Base-by-base conservation (phyloP, 2,329 filamentous ascomycete species). In the Fusarium sp. region DNA sequence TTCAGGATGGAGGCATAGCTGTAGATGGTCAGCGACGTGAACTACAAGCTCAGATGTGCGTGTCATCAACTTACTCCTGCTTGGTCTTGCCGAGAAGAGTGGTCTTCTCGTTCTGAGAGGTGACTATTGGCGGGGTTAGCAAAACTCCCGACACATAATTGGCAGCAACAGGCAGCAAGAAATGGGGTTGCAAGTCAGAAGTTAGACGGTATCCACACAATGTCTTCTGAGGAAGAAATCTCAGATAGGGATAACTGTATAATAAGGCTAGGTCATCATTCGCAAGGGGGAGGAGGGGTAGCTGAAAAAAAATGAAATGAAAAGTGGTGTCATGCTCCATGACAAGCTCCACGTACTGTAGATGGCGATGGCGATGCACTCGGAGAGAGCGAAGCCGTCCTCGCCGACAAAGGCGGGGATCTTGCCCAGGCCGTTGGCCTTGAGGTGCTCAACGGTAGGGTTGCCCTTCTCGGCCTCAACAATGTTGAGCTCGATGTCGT, bases 221-320 rank as follows among this genome's bases (percentile, higher is more conserved):
- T 85, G 80, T 39, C 60, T 79, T 67, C 77, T 71, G 58, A 62
- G 68, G 67, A 72, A 76, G 71, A 80, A 86, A 87, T 83, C 97
- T 98, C 94, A 97, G 96, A 94, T 94, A 98, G 96, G 96, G 95
- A 97, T 97, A 97, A 97, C 95, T 97, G 93, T 92, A 89, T 90
- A 87, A 88, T 29, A 89, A 88, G 87, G 93, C 92, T 88, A 86
- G 78, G 90, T 96, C 94, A 94, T 95, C 89, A 92, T 86, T 79
- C 74, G 76, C 75, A 76, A 73, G 52, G 69, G 68, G 48, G 48
- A 52, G 27, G 48, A 52, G 48, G 48, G 48, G 48, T 52, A 52
- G 48, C 48, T 52, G 48, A 61, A 56, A 61, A 61, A 67, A 29
- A 24, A 59, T 68, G 69, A 64, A 41, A 56, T 64, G 62, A 65